Conservation (phyloP, 1,284 basidiomycete genomes). For the Thecaphora thlaspeos region DNA sequence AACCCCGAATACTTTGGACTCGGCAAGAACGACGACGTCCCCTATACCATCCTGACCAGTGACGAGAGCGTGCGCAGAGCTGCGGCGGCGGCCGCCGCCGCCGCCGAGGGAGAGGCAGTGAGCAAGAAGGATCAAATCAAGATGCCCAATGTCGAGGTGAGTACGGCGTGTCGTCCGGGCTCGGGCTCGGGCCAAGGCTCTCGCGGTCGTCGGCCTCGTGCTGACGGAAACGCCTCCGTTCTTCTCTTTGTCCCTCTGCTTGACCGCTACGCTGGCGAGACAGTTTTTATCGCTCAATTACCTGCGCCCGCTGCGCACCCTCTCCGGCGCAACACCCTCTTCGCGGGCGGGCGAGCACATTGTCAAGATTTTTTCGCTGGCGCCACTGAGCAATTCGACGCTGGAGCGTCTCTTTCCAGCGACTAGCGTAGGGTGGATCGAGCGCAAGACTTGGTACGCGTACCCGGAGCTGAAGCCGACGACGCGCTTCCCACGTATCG, state of each 20-base stretch:
- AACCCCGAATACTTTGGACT: conserved; percentile 71
- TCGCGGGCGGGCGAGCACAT: conserved; percentile 40
- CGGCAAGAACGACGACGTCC: conserved; percentile 62
- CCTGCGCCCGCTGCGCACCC: conserved; percentile 66
- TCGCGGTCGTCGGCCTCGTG: no score
- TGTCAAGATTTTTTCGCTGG: conserved; percentile 72
- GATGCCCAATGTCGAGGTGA: no score
- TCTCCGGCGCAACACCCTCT: no score
- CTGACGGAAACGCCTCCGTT: no score
- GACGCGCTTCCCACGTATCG: conserved; percentile 69
- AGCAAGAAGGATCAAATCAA: conserved; percentile 3
- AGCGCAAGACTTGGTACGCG: conserved; percentile 69
- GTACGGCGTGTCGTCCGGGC: no score
- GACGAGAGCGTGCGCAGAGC: conserved; percentile 37
- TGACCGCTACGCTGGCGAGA: no score
- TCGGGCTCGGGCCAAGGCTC: no score
- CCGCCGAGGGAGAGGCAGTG: conserved; percentile 8
- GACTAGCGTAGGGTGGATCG: conserved; percentile 66
- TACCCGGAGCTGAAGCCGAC: conserved; percentile 70
- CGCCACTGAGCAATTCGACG: conserved; percentile 68
- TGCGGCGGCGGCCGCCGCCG: no score
- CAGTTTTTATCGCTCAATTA: conserved; percentile 85
- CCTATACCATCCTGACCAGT: conserved; percentile 70
- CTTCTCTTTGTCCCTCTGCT: no score
- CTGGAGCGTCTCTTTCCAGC: conserved; percentile 59